Conservation (phyloP, 331 rosid genomes). For the Malus hybrid region DNA sequence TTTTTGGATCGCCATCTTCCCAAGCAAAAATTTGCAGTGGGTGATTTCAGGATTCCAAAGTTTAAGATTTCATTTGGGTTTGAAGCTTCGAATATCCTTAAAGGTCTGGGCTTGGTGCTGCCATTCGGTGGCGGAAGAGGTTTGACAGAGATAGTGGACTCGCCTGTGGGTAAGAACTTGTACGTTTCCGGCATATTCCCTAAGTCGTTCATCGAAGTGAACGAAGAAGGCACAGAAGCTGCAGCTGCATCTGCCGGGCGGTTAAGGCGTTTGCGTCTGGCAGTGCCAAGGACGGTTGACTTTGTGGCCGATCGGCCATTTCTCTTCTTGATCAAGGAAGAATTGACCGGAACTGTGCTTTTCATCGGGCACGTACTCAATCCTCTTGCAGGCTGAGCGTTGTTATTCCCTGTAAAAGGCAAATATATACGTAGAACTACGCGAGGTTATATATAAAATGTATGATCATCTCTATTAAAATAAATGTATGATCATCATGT, state of each 20-base stretch:
- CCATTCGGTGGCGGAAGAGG: constrained; percentile 58
- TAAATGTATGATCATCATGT: not conserved
- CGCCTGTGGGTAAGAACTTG: constrained; percentile 29
- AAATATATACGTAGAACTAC: not conserved
- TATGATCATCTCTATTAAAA: not conserved
- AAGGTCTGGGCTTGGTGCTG: constrained; percentile 58
- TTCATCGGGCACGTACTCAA: constrained; percentile 70
- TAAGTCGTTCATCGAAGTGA: constrained; percentile 72
- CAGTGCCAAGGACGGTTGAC: not conserved
- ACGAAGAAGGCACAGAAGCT: constrained; percentile 88
- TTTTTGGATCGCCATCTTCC: constrained; percentile 64
- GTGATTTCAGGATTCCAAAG: constrained; percentile 65
- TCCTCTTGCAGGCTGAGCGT: constrained; percentile 39
- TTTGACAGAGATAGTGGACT: constrained; percentile 75
- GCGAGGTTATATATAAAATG: not conserved
- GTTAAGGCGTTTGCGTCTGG: not conserved
- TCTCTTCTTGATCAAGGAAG: constrained; percentile 59
- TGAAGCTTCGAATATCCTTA: constrained; percentile 42
- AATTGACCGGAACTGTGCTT: constrained; percentile 50
- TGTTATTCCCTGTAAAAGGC: too few relatives aligned
- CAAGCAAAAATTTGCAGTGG: constrained; percentile 29
- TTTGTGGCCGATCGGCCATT: constrained; percentile 82
- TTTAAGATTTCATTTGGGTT: constrained; percentile 68
- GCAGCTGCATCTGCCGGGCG: constrained; percentile 52
- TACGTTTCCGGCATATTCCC: constrained; percentile 56